Conservation (phyloP, 441 rosid species). For the Aleurites moluccanus region DNA sequence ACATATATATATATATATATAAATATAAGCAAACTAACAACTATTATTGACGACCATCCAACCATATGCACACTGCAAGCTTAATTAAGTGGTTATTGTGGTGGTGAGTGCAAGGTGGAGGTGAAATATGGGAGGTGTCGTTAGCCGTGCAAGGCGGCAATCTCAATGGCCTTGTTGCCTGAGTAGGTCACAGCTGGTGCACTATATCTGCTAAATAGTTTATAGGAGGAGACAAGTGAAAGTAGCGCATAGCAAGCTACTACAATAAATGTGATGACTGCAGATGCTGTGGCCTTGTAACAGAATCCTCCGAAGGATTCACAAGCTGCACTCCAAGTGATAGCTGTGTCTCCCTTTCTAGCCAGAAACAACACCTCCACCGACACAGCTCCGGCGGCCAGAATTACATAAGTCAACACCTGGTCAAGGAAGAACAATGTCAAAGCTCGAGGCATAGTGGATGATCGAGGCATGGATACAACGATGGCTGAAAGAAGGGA, state of each 20-base stretch:
- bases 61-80: too few species aligned
- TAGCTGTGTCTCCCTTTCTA: slow-evolving; percentile 59
- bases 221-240: slow-evolving; percentile 76
- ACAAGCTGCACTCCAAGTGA: slow-evolving; percentile 83
- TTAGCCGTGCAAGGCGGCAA: slow-evolving; percentile 36
- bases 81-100: too few species aligned
- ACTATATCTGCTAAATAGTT: slow-evolving; percentile 70
- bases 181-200: slow-evolving; percentile 42
- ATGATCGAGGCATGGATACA: slow-evolving; percentile 69
- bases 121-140: not conserved
- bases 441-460: slow-evolving; percentile 73
- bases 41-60: too few species aligned
- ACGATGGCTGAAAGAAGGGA: slow-evolving; percentile 82
- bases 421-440: slow-evolving; percentile 87
- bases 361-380: slow-evolving; percentile 74
- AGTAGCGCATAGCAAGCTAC: slow-evolving; percentile 49
- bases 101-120: not conserved
- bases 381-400: slow-evolving; percentile 72
- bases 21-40: too few species aligned
- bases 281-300: slow-evolving; percentile 63
- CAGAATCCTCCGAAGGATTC: slow-evolving; percentile 63
- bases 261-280: slow-evolving; percentile 51
- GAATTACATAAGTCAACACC: slow-evolving; percentile 65
- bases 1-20: too few species aligned
- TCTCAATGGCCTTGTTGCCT: slow-evolving; percentile 49